Percentiles rank a stretch among this genome's conserved stretches.
Conservation (phyloP, 257 asterid species). For the Fraxinus pennsylvanica region DNA sequence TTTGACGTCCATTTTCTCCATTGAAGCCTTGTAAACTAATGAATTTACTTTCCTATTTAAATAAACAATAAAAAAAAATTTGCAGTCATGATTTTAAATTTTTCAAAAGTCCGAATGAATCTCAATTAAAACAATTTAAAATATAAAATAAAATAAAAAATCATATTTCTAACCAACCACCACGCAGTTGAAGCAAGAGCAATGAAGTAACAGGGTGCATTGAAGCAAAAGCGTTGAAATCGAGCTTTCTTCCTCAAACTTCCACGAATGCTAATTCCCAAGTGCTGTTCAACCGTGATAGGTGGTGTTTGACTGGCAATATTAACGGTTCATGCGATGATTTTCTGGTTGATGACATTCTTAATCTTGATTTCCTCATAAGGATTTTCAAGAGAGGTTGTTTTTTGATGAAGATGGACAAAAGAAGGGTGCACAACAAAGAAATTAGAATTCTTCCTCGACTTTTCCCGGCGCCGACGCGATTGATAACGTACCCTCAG, state of each 20-base stretch:
- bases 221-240: constrained; percentile 88
- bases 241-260: constrained; percentile 73
- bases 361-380: constrained; percentile 82
- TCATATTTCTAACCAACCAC: no score
- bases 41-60: no score
- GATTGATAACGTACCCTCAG: constrained; percentile 49
- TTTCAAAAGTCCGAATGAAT: no score
- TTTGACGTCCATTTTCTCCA: no score
- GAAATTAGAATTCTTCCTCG: constrained; percentile 40
- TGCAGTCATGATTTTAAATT: no score
- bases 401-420: constrained; percentile 43
- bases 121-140: no score
- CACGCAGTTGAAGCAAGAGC: no score
- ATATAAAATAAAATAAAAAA: no score
- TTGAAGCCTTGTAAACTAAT: no score
- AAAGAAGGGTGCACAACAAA: constrained; percentile 34
- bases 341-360: constrained; percentile 93
- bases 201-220: constrained; percentile 32
- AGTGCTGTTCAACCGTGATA: constrained; percentile 60
- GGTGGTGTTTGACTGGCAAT: constrained; percentile 59
- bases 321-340: constrained; percentile 64
- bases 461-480: constrained; percentile 59
- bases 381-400: constrained; percentile 53
- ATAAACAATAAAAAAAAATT: no score
- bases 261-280: constrained; percentile 48